Evolutionary conservation across 1,284 basidiomycete genomes (phyloP).

Genomic region (Golubevia sp.): DNA sequence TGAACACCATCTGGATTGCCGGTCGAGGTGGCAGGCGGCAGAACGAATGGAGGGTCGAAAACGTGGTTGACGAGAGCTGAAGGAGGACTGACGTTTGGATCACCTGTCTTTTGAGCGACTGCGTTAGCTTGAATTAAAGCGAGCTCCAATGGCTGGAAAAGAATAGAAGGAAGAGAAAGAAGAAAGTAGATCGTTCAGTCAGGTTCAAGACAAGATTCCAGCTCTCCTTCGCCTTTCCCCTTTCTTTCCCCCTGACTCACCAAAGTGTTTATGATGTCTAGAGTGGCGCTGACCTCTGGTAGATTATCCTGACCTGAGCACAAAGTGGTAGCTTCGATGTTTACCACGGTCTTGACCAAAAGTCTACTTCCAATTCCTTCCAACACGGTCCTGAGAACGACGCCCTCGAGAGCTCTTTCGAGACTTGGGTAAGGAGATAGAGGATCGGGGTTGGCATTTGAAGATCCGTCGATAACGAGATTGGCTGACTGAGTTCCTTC

Average conservation of each 20-base stretch:
- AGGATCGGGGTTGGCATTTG: constrained; percentile 58
- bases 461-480: constrained; percentile 14
- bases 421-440: constrained; percentile 72
- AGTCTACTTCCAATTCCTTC: constrained; percentile 62
- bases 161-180: neutral
- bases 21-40: constrained; percentile 5
- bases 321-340: constrained; percentile 12
- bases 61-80: constrained; percentile 16
- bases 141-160: neutral
- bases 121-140: no score
- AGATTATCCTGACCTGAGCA: neutral
- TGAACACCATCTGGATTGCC: constrained; percentile 5
- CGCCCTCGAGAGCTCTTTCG: constrained; percentile 68
- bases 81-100: neutral
- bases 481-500: constrained; percentile 5
- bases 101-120: no score
- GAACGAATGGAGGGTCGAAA: constrained; percentile 14
- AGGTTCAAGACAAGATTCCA: neutral
- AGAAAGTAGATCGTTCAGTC: neutral
- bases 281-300: neutral
- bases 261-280: neutral
- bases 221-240: no score
- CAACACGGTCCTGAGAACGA: constrained; percentile 67
- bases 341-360: constrained; percentile 13
- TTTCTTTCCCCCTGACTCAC: no score